Base-by-base conservation (phyloP, 2,329 filamentous ascomycete genomes). In the Xylaria sp. region DNA sequence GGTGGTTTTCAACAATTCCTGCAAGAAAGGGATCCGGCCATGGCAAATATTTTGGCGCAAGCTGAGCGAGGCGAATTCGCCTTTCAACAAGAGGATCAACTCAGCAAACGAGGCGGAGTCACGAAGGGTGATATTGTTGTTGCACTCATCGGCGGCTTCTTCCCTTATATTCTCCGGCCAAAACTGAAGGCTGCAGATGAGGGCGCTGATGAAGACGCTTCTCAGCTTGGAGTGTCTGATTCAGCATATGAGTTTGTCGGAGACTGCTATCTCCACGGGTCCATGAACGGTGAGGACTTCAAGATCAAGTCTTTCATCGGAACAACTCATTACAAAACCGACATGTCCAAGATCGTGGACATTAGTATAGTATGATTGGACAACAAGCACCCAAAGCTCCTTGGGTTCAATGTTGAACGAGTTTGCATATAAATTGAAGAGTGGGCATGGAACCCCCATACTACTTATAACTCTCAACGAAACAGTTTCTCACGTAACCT, bases 261-360 rank as follows among this genome's bases (percentile, higher is more conserved):
- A 6, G 70, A 74, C 15, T 72, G 74, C 38, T 76, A 75, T 36
- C 57, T 76, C 3, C 68, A 76, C 51, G 71, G 66, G 6, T 63
- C 73, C 3, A 76, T 76, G 73, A 62, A 74, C 11, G 74, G 72
- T 13, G 73, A 76, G 40, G 73, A 75, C 26, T 75, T 74, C 57
- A 63, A 54, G 13, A 26, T 60, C 7, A n/a, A n/a, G 31, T 54
- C 51, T 20, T 54, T 5, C 3, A 10, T 48, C 20, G 44, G 44
- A 2, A 48, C 20, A 51, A 51, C 48, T 28, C 26, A 13, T 17
- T 51, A 17, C 26, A 17, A 9, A 28, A 51, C 48, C 15, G 26
- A 51, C 15, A 51, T n/a, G 1, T 31, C 48, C n/a, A 51, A 51
- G 26, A 51, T 51, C 26, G 48, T 51, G 48, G 48, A 51, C 23